Conservation (phyloP, 306 rosid species). For the Crataegus laevigata region DNA sequence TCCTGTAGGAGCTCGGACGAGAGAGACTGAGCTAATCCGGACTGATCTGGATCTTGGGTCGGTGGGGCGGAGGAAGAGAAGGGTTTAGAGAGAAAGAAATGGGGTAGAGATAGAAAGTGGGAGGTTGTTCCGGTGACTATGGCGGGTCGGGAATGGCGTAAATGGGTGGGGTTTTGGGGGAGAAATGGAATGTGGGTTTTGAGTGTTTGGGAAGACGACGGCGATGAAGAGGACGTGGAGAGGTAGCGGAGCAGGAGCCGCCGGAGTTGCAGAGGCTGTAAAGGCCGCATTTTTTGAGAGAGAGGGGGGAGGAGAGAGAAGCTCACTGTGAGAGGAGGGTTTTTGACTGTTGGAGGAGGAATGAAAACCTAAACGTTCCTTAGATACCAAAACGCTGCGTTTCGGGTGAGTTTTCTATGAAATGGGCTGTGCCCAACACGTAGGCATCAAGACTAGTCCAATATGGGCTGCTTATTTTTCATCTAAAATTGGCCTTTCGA, state of each 20-base stretch:
- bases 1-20: slow-evolving; percentile 54
- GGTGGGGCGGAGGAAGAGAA: slow-evolving; percentile 35
- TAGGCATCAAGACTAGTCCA: neutral
- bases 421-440: neutral
- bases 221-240: slow-evolving; percentile 11
- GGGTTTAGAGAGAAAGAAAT: slow-evolving; percentile 16
- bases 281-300: slow-evolving; percentile 45
- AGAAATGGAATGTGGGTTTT: neutral
- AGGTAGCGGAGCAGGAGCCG: slow-evolving; percentile 40
- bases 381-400: neutral
- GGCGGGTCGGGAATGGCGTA: slow-evolving; percentile 18
- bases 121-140: neutral
- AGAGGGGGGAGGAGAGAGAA: neutral
- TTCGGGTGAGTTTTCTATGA: neutral
- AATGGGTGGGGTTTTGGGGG: slow-evolving; percentile 4
- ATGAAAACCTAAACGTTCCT: slow-evolving; percentile 5
- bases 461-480: too few species aligned
- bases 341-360: neutral
- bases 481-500: neutral
- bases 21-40: slow-evolving; percentile 30
- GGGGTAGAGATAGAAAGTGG: slow-evolving; percentile 12
- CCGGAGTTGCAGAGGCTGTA: slow-evolving; percentile 50
- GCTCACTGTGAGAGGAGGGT: neutral
- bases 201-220: slow-evolving; percentile 1
- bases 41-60: slow-evolving; percentile 27